These are phyloP conservation scores for Penicillium nucicola DNA, from an alignment of 495 filamentous ascomycete genomes.

Conservation along the genomic window DNA sequence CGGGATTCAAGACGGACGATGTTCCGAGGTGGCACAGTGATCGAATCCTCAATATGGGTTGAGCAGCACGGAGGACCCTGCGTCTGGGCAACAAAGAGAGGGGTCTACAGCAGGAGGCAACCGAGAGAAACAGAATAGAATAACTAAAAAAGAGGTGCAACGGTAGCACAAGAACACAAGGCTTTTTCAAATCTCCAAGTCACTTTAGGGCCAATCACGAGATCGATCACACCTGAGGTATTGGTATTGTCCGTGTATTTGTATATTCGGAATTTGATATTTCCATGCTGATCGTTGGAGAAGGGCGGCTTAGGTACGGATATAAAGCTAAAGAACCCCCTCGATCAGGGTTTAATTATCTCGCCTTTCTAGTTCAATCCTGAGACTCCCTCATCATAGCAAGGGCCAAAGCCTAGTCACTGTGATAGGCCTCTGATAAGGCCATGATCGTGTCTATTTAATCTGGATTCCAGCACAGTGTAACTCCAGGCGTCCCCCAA, in stretches of 20 bases:
- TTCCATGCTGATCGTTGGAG: neutral
- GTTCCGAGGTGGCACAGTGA: slow-evolving; percentile 26
- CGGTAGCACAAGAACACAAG: slow-evolving; percentile 18
- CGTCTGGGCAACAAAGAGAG: slow-evolving; percentile 10
- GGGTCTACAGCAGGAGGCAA: neutral
- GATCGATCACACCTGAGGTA: slow-evolving; percentile 3
- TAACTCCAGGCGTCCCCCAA: slow-evolving; percentile 25
- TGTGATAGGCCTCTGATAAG: slow-evolving; percentile 13
- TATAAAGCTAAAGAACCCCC: neutral
- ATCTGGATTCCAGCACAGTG: slow-evolving; percentile 10
- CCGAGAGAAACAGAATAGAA: neutral
- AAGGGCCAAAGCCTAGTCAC: slow-evolving; percentile 2
- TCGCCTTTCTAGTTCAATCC: neutral
- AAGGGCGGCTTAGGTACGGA: neutral
- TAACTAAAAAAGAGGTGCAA: slow-evolving; percentile 6
- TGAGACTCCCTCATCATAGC: slow-evolving; percentile 10
- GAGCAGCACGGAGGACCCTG: slow-evolving; percentile 18
- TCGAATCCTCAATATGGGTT: slow-evolving; percentile 15
- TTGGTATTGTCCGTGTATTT: slow-evolving; percentile 8
- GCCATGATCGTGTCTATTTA: neutral
- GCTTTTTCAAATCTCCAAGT: slow-evolving; percentile 1
- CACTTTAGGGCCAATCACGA: slow-evolving; percentile 7
- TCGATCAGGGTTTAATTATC: neutral
- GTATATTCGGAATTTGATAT: neutral
- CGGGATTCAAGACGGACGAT: slow-evolving; percentile 7